A percentile compares a stretch with the other conserved stretches of the same genome.
phyloP scores from a whole-genome alignment of 192 early-diverging fungal species.

The Backusella circina region DNA sequence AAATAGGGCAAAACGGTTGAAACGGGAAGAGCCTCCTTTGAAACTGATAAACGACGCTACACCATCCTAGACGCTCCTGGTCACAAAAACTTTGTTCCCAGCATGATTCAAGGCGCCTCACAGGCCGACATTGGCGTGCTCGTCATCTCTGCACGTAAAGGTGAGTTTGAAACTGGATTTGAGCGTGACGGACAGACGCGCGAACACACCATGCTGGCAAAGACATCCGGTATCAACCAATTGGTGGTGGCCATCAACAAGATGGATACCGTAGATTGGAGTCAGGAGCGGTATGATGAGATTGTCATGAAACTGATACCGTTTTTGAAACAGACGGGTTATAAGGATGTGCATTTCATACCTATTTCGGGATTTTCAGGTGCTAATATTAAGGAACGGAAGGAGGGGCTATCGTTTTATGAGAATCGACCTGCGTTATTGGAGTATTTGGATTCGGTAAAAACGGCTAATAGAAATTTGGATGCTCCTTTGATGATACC shows the following conservation, averaged over 20 bases:
- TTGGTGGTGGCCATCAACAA: constrained; percentile 96
- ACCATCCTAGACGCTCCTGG: constrained; percentile 98
- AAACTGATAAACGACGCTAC: constrained; percentile 90
- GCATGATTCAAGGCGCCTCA: constrained; percentile 93
- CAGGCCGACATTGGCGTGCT: constrained; percentile 97
- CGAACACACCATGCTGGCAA: constrained; percentile 95
- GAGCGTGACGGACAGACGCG: constrained; percentile 98
- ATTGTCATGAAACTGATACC: constrained; percentile 77
- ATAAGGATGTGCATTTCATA: constrained; percentile 81
- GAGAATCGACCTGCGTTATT: constrained; percentile 82
- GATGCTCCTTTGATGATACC: constrained; percentile 89
- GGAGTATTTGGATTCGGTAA: constrained; percentile 79
- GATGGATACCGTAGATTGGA: constrained; percentile 98
- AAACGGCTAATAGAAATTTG: constrained; percentile 81
- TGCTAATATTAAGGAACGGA: constrained; percentile 88
- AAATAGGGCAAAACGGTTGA: constrained; percentile 92
- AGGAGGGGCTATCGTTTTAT: constrained; percentile 47
- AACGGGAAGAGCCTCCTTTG: constrained; percentile 96
- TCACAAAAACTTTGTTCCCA: constrained; percentile 96
- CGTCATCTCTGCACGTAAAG: constrained; percentile 94
- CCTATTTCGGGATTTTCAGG: constrained; percentile 97
- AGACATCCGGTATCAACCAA: constrained; percentile 91
- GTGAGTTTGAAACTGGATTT: constrained; percentile 99
- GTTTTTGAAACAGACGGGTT: constrained; percentile 89
- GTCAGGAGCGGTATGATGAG: constrained; percentile 89